Evolutionary conservation across 176 grass and related monocot species (phyloP).

Genomic region (Neostapfia colusana): DNA sequence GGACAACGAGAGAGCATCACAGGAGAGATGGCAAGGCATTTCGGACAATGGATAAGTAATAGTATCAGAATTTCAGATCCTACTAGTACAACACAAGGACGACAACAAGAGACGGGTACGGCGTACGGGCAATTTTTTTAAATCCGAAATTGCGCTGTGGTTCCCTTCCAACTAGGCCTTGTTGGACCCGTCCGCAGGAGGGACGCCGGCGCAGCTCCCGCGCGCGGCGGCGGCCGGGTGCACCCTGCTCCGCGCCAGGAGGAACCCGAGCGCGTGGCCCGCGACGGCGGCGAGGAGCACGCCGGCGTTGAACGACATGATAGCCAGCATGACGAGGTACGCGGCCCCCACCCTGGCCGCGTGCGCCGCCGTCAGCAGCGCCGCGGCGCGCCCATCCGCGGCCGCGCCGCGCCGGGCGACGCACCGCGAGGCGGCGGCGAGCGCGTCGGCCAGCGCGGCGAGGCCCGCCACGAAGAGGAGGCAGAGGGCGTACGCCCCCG

Average conservation of each 20-base stretch:
- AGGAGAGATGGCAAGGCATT: not conserved
- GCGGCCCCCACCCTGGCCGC: conserved; percentile 37
- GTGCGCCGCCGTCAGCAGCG: conserved; percentile 46
- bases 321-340: conserved; percentile 57
- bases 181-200: conserved; percentile 28
- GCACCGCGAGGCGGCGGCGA: conserved; percentile 47
- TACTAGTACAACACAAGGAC: not conserved
- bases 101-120: not conserved
- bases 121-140: not conserved
- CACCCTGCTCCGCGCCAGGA: conserved; percentile 61
- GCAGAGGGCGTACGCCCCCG: conserved; percentile 61
- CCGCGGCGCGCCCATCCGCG: not conserved
- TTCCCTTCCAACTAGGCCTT: conserved; percentile 17
- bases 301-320: conserved; percentile 62
- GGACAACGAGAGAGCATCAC: not conserved
- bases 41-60: not conserved
- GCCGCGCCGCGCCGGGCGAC: conserved; percentile 25
- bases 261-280: conserved; percentile 64
- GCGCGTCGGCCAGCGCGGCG: conserved; percentile 58
- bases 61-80: not conserved
- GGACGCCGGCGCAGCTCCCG: not conserved
- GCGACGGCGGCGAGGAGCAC: conserved; percentile 51
- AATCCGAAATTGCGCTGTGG: not conserved
- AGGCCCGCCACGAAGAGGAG: conserved; percentile 59
- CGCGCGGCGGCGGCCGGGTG: conserved; percentile 5